phyloP scores from a whole-genome alignment of 441 rosid species.

The Metrosideros polymorpha region DNA sequence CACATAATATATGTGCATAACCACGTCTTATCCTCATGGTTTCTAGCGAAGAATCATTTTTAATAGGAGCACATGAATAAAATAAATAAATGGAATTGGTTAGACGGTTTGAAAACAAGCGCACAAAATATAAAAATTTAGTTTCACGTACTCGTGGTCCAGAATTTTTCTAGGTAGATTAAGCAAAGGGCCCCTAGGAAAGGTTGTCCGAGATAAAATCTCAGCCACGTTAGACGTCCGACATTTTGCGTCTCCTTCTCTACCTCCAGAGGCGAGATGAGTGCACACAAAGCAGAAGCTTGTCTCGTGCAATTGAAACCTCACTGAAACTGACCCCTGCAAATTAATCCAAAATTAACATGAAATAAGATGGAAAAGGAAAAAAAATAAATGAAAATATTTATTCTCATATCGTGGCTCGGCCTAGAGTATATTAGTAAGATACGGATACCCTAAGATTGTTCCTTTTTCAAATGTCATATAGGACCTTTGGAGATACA shows the following conservation, averaged over 20 bases:
- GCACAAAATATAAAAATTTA: neutral
- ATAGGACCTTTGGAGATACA: neutral
- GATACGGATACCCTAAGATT: neutral
- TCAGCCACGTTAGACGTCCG: slow-evolving; percentile 66
- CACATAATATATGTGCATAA: neutral
- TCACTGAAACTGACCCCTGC: slow-evolving; percentile 91
- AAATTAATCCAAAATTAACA: neutral
- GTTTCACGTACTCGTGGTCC: slow-evolving; percentile 68
- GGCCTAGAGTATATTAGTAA: neutral
- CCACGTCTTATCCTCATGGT: slow-evolving; percentile 4
- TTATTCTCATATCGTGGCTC: neutral
- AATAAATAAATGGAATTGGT: neutral
- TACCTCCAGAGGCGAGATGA: slow-evolving; percentile 95
- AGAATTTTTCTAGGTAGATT: slow-evolving; percentile 64
- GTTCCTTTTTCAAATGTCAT: neutral
- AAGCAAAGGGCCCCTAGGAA: slow-evolving; percentile 48
- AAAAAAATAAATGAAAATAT: neutral
- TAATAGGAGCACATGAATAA: slow-evolving; percentile 9
- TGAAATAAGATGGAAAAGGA: neutral
- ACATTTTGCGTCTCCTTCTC: slow-evolving; percentile 57
- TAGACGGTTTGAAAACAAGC: neutral
- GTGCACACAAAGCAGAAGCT: slow-evolving; percentile 89
- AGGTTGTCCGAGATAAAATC: slow-evolving; percentile 59
- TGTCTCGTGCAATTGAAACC: slow-evolving; percentile 68
- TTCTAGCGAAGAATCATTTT: neutral